These are phyloP conservation scores for Massariosphaeria phaeospora DNA, from an alignment of 495 filamentous ascomycete genomes.

Conservation along the genomic window DNA sequence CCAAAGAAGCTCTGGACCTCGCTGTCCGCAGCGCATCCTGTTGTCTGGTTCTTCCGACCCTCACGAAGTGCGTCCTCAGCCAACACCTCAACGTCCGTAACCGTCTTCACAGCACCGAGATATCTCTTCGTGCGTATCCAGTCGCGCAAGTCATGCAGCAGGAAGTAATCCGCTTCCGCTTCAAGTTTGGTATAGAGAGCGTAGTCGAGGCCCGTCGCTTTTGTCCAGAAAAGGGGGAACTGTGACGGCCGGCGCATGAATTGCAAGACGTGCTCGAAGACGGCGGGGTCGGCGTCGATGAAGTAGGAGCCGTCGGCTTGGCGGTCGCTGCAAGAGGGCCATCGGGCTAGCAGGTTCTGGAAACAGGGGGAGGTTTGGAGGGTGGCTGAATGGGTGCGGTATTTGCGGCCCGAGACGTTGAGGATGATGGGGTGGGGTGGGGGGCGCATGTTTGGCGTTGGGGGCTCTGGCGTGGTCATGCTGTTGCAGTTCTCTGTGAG, in stretches of 20 bases:
- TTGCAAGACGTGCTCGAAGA: conserved; percentile 4
- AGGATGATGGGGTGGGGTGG: conserved; percentile 5
- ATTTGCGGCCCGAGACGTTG: conserved; percentile 7
- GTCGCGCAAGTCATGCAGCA: not conserved
- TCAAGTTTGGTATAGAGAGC: conserved; percentile 9
- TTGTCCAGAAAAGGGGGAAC: conserved; percentile 11
- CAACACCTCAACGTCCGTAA: too few species aligned
- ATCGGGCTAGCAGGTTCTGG: conserved; percentile 2
- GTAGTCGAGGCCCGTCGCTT: conserved; percentile 6
- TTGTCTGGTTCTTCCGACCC: too few species aligned
- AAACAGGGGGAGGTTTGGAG: conserved; percentile 2
- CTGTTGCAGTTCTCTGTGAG: too few species aligned
- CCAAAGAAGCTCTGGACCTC: too few species aligned
- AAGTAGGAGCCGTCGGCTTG: conserved; percentile 16
- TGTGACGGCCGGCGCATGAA: conserved; percentile 8
- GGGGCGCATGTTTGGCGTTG: too few species aligned
- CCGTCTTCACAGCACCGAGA: conserved; percentile 2
- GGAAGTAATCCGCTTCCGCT: conserved; percentile 9
- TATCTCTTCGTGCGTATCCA: conserved; percentile 4
- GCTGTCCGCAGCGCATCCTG: too few species aligned
- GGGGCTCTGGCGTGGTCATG: too few species aligned
- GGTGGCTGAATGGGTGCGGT: not conserved
- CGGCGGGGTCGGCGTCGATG: conserved; percentile 12
- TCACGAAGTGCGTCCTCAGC: too few species aligned
- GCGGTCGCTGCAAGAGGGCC: not conserved